Base-by-base conservation (phyloP, 2,329 filamentous ascomycete species). In the Diaporthe nobilis region DNA sequence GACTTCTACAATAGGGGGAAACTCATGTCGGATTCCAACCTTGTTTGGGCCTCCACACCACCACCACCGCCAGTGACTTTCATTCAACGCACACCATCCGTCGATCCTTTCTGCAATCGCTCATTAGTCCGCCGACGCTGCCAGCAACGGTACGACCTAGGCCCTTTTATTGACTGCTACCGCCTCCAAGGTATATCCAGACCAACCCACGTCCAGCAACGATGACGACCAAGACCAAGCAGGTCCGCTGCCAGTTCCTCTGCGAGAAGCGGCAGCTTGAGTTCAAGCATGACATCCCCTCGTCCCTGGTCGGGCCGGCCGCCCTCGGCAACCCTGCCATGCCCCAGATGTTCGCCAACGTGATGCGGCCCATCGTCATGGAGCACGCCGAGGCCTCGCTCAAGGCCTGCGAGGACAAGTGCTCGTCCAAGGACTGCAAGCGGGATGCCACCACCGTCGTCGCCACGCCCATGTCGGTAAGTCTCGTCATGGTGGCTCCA, bases 181-280 rank as follows among this genome's bases (percentile, higher is more conserved):
- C 25, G 12, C 51, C 4, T 13, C 10, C 51, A 25, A 25, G n/a
- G n/a, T 10, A 20, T 44, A 44, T 39, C 2, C 34, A 37, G 10
- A 61, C 34, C 25, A 13, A 1, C 47, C 31, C 31, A 34, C 31
- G 22, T 28, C 28, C 42, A 71, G n/a, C 55, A 28, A 65, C 37
- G 10, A 71, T 60, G 39, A 71, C 75, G 58, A 77, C 71, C 51
- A 74, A 77, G 58, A 77, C 71, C 51, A 74, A 77, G 53, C 34
- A 73, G 20, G 75, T 75, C 44, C 75, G 75, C 47, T 75, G 74
- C 68, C 75, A 77, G 73, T 77, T 77, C 49, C 75, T 77, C 68
- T 77, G 75, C 68, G 75, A 77, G 73, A 77, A 73, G 68, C 63
- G 75, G 51, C 75, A 77, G 73, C 68, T 77, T 25, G 75, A 77